phyloP scores from a whole-genome alignment of 257 asterid genomes.

The Fraxinus pennsylvanica region DNA sequence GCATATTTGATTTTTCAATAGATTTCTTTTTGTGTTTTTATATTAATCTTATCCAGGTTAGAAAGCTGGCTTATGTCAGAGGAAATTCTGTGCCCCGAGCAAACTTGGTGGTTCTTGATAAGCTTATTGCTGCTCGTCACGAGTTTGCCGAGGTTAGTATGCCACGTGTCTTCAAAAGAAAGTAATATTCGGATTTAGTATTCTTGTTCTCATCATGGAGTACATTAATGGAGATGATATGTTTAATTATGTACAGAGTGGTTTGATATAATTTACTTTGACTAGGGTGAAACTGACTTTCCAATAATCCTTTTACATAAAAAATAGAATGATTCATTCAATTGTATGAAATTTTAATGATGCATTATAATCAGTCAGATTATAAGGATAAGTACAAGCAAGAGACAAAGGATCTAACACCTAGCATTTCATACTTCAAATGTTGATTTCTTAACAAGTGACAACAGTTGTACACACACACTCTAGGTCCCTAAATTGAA shows the following conservation, averaged over 20 bases:
- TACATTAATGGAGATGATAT: neutral
- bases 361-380: neutral
- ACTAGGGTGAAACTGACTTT: neutral
- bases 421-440: neutral
- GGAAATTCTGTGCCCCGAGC: conserved; percentile 86
- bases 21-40: conserved; percentile 11
- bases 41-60: conserved; percentile 56
- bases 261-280: neutral
- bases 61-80: conserved; percentile 71
- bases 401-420: neutral
- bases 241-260: neutral
- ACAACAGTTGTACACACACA: neutral
- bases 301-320: neutral
- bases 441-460: neutral
- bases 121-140: conserved; percentile 85
- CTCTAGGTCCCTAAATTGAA: neutral
- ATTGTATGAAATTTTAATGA: neutral
- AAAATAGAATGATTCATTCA: neutral
- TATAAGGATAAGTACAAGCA: neutral
- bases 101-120: conserved; percentile 80
- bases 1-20: neutral
- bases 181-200: neutral
- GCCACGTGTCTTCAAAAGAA: neutral
- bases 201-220: neutral
- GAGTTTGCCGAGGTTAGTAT: conserved; percentile 82